Evolutionary conservation across 768 basidiomycete genomes (phyloP), one percentile per base, ranked within the genome.

Genomic region (Kwoniella sp.): DNA sequence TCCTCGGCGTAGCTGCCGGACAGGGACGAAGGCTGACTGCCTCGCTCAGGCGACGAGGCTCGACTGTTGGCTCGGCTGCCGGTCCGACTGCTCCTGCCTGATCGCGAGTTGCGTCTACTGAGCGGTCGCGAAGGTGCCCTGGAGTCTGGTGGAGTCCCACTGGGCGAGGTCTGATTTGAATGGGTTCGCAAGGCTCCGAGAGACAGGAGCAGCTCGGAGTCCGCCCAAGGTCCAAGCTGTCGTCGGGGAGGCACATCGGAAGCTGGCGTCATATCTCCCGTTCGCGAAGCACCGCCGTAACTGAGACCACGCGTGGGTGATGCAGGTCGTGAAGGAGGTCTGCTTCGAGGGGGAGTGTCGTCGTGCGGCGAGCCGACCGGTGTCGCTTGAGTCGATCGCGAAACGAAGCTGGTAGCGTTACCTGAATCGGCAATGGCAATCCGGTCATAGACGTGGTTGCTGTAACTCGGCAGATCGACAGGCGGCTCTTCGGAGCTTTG

Each of bases 381-480:
- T 26, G 67, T 58, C n/a, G 57, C 28, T 41, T 53, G 45, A n/a
- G 47, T 36, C 2, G 62, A 70, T 20, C 62, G 43, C 14, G 59
- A 37, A 15, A 53, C 46, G 32, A 54, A 64, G 12, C 60, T 54
- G 3, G 59, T 44, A 11, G 61, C 33, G 1, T 26, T 49, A 26
- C 62, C 60, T 22, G 75, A 70, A 23, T 71, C 71, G 29, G 76
- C 72, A 51, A 76, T 71, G 19, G 78, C 77, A 36, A 96, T 84
- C 31, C 93, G 82, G 70, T 98, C 93, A 34, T 87, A 82, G 22
- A 96, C 82, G 72, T 98, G 93, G 45, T 88, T 83, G 17, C 79
- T 80, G 74, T 98, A 98, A 56, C 86, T 88, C 0, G 93, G 93
- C 11, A 98, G 81, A 62, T 89, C 85, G 38, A 81, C 71, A 32